phyloP scores from a whole-genome alignment of 306 rosid species.

The Fragaria ananassa region DNA sequence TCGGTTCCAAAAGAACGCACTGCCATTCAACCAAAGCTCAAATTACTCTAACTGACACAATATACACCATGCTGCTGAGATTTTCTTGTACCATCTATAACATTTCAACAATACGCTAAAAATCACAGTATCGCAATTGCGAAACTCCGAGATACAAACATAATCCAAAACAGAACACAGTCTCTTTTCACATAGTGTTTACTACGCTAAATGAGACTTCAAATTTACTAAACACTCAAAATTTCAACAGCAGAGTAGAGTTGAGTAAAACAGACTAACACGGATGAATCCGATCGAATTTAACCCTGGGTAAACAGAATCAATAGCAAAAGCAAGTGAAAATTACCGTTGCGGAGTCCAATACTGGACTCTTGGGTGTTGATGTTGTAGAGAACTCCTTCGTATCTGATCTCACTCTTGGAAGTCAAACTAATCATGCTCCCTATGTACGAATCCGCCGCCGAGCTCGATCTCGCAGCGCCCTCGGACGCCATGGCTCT shows the following conservation, averaged over 20 bases:
- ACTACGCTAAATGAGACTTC: background rate
- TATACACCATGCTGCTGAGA: background rate
- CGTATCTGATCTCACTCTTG: constrained; percentile 81
- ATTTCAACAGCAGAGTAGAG: background rate
- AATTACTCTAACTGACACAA: background rate
- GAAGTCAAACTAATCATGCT: constrained; percentile 82
- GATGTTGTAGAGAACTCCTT: constrained; percentile 67
- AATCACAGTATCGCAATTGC: background rate
- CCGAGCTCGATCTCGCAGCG: constrained; percentile 57
- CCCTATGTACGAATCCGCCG: constrained; percentile 76
- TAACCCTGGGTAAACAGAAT: background rate
- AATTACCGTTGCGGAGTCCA: constrained; percentile 63
- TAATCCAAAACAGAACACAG: background rate
- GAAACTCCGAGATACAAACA: background rate
- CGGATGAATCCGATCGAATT: background rate
- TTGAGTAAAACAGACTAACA: background rate
- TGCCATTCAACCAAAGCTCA: constrained; percentile 36
- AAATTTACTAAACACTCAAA: background rate
- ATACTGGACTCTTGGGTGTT: constrained; percentile 81
- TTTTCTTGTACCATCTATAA: too few species aligned
- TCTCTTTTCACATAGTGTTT: too few species aligned
- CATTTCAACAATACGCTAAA: background rate
- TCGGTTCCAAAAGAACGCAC: constrained; percentile 96
- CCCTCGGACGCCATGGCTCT: constrained; percentile 57
- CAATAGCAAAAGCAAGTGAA: background rate